Conservation (phyloP, 257 asterid genomes). For the Striga asiatica region DNA sequence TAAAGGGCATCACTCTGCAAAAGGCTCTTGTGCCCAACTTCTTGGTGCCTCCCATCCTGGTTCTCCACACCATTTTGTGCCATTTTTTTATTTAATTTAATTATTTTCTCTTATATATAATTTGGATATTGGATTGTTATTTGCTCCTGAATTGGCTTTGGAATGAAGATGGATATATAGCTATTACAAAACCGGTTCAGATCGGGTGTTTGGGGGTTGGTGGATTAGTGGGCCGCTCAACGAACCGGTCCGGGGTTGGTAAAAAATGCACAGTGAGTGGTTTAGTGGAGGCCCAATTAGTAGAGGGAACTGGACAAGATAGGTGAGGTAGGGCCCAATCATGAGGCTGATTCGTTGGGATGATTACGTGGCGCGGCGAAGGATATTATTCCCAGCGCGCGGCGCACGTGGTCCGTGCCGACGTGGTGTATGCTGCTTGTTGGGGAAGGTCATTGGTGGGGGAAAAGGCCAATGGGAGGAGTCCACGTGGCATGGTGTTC, state of each 20-base stretch:
- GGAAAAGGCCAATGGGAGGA: not conserved
- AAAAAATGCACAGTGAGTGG: not conserved
- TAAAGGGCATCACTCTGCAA: conserved; percentile 73
- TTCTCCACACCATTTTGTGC: conserved; percentile 31
- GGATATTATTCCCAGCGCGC: too few species aligned
- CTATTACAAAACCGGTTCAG: conserved; percentile 22
- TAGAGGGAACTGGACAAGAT: too few species aligned
- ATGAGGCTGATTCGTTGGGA: too few species aligned
- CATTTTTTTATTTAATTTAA: conserved; percentile 13
- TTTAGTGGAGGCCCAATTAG: too few species aligned
- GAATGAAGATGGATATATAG: conserved; percentile 17
- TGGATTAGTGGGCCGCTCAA: conserved; percentile 9
- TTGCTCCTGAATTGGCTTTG: conserved; percentile 8
- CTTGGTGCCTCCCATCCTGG: conserved; percentile 46
- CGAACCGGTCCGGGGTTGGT: conserved; percentile 29
- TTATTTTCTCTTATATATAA: not conserved
- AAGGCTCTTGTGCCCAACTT: conserved; percentile 88
- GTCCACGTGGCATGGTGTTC: not conserved
- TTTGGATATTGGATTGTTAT: not conserved
- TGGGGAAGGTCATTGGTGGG: not conserved
- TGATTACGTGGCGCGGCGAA: too few species aligned
- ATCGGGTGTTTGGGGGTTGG: conserved; percentile 15
- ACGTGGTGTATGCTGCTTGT: too few species aligned
- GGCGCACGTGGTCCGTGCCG: too few species aligned
- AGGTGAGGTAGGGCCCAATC: too few species aligned